Percentiles rank a stretch among this genome's conserved stretches.
These are phyloP conservation scores for Trichoderma lentiforme DNA, from an alignment of 2,329 filamentous ascomycete species.

Conservation along the genomic window DNA sequence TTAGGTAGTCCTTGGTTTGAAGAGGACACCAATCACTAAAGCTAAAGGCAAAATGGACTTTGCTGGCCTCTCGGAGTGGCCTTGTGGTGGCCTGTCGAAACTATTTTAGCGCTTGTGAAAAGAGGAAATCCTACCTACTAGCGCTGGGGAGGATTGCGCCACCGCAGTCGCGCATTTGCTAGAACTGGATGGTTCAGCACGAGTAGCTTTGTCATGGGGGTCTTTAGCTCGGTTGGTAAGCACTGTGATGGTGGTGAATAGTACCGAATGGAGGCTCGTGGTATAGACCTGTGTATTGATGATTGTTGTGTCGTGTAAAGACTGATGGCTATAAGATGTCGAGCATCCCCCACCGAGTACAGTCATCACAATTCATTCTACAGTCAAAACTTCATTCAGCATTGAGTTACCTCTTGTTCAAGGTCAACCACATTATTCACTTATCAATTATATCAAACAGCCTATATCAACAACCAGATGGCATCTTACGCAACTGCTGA, in stretches of 20 bases:
- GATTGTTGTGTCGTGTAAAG: not conserved
- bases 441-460: not conserved
- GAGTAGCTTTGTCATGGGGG: not conserved
- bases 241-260: not conserved
- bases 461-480: not conserved
- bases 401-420: not conserved
- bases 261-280: not conserved
- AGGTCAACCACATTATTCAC: not conserved
- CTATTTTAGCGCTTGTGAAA: not conserved
- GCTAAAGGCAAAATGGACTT: not conserved
- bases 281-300: not conserved
- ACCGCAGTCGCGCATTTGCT: not conserved
- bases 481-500: constrained; percentile 7
- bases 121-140: not conserved
- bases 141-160: not conserved
- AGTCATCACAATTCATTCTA: not conserved
- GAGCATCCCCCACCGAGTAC: not conserved
- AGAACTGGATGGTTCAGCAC: not conserved
- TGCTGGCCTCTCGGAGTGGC: not conserved
- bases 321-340: not conserved
- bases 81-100: not conserved
- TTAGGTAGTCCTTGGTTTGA: not conserved
- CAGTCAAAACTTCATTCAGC: not conserved
- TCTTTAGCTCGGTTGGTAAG: not conserved
- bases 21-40: not conserved